Base-by-base conservation (phyloP, 1,284 basidiomycete species). In the Cryptococcus maquisensis region DNA sequence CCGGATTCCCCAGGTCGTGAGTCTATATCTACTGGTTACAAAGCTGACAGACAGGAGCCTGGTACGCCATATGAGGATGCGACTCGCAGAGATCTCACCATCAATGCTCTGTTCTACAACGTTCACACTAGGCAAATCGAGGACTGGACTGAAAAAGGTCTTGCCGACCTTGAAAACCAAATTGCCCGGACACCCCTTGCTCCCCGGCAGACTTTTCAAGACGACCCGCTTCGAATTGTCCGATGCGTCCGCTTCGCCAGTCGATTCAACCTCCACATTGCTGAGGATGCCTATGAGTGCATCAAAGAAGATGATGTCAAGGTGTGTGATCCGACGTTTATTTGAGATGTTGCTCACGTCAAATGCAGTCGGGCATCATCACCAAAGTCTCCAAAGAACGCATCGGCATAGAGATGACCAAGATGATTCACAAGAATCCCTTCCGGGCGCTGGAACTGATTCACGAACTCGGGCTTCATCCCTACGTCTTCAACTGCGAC, bases 101-200 rank as follows among this genome's bases (percentile, higher is more conserved):
- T 98, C 74, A 99, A 99, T 69, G 81, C 96, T 0, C 77, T 99
- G 13, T 98, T 98, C 76, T 98, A 94, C 79, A 98, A 99, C 62
- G 83, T 98, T 0, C 93, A 98, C 67, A 86, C 88, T 1, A 81
- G 85, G n/a, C 65, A 79, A 10, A 86, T 99, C 1, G 96, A 99
- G 72, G 96, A 99, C 74, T 83, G 83, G 66, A 97, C 93, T 1
- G 83, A 81, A 28, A 69, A 91, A 85, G 96, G 96, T 9, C 76
- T 98, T 28, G 75, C 83, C 13, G 96, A 99, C 75, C 78, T 99
- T 2, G 79, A 80, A n/a, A 76, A 80, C 26, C 88, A 89, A 1
- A 79, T 91, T 37, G 86, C 98, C 43, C 82, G 96, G 15, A 98
- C 96, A 1, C 96, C 96, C 0, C 77, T 98, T 16, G 80, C 89